These are phyloP conservation scores for Kodamaea fukazawae DNA, from an alignment of 805 yeast species.

Conservation along the genomic window DNA sequence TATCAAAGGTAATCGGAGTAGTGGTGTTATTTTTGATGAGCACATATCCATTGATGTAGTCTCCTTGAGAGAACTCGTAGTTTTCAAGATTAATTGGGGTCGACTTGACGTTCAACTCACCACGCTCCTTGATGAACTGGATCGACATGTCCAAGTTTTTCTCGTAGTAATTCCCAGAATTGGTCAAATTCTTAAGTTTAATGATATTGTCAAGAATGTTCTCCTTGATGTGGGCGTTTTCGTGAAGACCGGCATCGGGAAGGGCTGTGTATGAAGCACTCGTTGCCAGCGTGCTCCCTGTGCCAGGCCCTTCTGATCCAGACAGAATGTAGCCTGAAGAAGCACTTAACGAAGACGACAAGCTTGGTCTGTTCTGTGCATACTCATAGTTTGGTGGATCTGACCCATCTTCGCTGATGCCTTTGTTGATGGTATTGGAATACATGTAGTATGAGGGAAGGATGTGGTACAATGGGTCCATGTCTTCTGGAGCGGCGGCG, in stretches of 20 bases:
- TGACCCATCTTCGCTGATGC: conserved; percentile 2
- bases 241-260: background rate
- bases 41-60: conserved; percentile 57
- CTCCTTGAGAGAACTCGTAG: conserved; percentile 62
- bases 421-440: conserved; percentile 16
- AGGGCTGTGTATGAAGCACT: background rate
- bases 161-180: conserved; percentile 19
- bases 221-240: conserved; percentile 22
- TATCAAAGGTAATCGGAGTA: conserved; percentile 52
- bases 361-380: background rate
- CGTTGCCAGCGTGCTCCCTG: background rate
- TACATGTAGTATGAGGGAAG: conserved; percentile 41
- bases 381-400: conserved; percentile 22
- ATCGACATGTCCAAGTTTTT: conserved; percentile 27
- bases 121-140: conserved; percentile 27
- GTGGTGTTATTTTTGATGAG: conserved; percentile 40
- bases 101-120: conserved; percentile 1
- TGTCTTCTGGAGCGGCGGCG: too few species aligned
- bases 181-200: conserved; percentile 30
- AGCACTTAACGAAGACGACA: background rate
- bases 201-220: conserved; percentile 39
- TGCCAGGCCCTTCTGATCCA: background rate
- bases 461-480: conserved; percentile 17
- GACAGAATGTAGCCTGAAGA: background rate
- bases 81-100: conserved; percentile 19